A percentile compares a stretch with the other conserved stretches of the same genome.
phyloP scores from a whole-genome alignment of 2,329 filamentous ascomycete genomes.

The Colletotrichum higginsianum region DNA sequence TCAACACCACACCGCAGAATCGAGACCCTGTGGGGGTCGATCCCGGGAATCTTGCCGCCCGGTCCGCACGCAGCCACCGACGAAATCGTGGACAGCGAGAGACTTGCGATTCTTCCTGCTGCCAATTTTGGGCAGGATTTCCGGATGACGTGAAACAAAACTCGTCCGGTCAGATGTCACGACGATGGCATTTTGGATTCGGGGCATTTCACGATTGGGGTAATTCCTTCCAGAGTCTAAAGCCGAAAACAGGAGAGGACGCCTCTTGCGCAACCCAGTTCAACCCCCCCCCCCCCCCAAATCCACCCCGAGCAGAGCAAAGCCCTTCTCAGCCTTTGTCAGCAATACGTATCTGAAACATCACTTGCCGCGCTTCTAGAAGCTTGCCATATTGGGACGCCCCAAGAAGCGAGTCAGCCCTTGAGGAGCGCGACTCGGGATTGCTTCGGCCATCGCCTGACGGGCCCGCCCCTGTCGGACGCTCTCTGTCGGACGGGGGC shows the following conservation, averaged over 20 bases:
- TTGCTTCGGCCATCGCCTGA: conserved; percentile 27
- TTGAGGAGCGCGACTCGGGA: conserved; percentile 15
- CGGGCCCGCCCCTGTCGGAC: conserved; percentile 8
- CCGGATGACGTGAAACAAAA: conserved; percentile 38
- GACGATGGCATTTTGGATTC: conserved; percentile 4
- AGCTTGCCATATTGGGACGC: conserved; percentile 30
- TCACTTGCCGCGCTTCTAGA: conserved; percentile 34
- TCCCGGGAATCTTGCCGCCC: conserved; percentile 35
- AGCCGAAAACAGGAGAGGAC: conserved; percentile 13
- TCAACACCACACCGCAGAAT: conserved; percentile 16
- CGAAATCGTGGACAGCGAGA: conserved; percentile 23
- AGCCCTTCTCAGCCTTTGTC: conserved; percentile 14
- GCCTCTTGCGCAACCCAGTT: not conserved
- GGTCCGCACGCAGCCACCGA: conserved; percentile 33
- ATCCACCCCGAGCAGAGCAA: not conserved
- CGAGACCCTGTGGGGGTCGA: conserved; percentile 23
- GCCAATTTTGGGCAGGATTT: conserved; percentile 20
- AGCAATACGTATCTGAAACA: conserved; percentile 29
- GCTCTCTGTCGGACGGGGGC: not conserved
- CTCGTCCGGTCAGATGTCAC: conserved; percentile 11
- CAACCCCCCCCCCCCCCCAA: too few species aligned
- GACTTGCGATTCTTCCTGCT: conserved; percentile 19
- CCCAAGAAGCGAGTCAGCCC: conserved; percentile 32
- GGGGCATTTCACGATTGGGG: conserved; percentile 15
- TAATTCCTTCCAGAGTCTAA: conserved; percentile 2